Conservation (phyloP, 1,284 basidiomycete species). For the Ceratobasidium theobromae region DNA sequence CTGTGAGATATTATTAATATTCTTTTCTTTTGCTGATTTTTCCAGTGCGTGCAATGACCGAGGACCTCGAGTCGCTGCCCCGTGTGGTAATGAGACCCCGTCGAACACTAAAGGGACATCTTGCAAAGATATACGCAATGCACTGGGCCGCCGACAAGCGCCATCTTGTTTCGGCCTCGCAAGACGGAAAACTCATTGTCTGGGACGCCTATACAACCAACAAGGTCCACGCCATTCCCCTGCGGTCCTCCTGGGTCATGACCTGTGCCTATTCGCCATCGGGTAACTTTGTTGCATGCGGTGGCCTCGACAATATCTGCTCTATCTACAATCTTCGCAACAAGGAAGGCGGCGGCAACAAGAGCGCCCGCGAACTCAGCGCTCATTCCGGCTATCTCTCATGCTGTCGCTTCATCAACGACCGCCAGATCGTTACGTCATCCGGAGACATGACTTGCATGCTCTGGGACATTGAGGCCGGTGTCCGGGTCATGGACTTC, state of each 20-base stretch:
- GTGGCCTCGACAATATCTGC: conserved; percentile 98
- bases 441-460: conserved; percentile 99
- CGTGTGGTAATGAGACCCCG: conserved; percentile 95
- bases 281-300: conserved; percentile 96
- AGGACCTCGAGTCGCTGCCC: conserved; percentile 91
- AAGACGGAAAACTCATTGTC: conserved; percentile 98
- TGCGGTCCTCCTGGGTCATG: conserved; percentile 99
- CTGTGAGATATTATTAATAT: conserved; percentile 55
- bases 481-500: conserved; percentile 93
- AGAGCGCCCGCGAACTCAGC: conserved; percentile 85
- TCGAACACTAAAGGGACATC: conserved; percentile 91
- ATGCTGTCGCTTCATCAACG: conserved; percentile 98
- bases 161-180: conserved; percentile 97
- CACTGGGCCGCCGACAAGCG: conserved; percentile 97
- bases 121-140: conserved; percentile 99
- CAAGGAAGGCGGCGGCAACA: conserved; percentile 68
- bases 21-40: conserved; percentile 20
- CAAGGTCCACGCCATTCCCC: conserved; percentile 98
- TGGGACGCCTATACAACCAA: conserved; percentile 99
- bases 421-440: conserved; percentile 95
- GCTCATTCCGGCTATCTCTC: conserved; percentile 97
- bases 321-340: conserved; percentile 93
- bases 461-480: conserved; percentile 99
- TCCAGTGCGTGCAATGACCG: conserved; percentile 91
- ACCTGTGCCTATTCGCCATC: conserved; percentile 98